Evolutionary conservation across 371 early-diverging fungal species (phyloP).

Genomic region (Mortierella sp.): DNA sequence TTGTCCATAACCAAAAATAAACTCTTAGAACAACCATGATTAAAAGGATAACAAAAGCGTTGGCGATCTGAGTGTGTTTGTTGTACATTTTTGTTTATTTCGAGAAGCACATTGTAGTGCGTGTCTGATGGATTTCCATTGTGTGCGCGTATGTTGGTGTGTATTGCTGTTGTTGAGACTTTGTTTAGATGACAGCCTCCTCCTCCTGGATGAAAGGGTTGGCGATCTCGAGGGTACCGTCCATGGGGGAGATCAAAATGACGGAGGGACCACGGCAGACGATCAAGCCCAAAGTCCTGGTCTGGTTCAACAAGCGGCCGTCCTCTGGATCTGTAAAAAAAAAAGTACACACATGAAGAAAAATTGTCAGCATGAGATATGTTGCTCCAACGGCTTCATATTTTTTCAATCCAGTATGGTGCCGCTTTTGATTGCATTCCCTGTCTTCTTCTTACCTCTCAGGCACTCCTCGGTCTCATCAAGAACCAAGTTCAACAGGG

Average conservation of each 20-base stretch:
- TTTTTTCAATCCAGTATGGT: too few relatives aligned
- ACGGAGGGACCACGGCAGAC: conserved; percentile 93
- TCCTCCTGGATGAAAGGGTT: conserved; percentile 86
- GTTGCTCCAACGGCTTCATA: too few relatives aligned
- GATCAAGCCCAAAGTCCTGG: conserved; percentile 85
- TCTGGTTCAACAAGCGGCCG: conserved; percentile 73
- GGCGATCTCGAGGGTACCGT: conserved; percentile 92
- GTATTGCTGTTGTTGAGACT: neutral
- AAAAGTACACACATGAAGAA: neutral
- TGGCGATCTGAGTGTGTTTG: neutral
- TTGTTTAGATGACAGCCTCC: conserved; percentile 43
- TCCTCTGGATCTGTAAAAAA: conserved; percentile 74
- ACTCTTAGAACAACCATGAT: neutral
- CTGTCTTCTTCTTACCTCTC: conserved; percentile 65
- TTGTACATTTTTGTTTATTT: neutral
- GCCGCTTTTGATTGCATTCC: neutral
- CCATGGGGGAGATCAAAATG: conserved; percentile 91
- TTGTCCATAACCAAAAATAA: neutral
- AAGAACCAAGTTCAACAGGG: conserved; percentile 92
- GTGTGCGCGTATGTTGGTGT: neutral
- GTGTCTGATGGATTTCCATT: conserved; percentile 15
- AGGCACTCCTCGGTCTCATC: conserved; percentile 90
- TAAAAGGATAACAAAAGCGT: neutral
- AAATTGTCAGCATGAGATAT: too few relatives aligned
- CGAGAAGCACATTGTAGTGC: too few relatives aligned